Conservation (phyloP, 1,284 basidiomycete genomes). For the Tilletiopsis washingtonensis region DNA sequence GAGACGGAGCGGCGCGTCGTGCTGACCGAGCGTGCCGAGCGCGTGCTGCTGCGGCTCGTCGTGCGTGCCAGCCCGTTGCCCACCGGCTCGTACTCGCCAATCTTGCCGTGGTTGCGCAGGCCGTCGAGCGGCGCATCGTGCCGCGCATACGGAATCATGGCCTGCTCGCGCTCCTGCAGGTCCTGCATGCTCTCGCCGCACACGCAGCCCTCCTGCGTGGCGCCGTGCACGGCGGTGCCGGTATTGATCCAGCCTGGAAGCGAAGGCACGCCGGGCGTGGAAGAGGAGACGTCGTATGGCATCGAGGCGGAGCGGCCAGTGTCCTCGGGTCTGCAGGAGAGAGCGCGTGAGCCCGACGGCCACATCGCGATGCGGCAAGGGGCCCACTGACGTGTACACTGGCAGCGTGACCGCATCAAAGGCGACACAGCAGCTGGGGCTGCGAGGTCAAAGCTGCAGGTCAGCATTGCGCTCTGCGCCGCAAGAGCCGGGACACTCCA, state of each 20-base stretch:
- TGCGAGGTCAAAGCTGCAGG: too few species aligned
- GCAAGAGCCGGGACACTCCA: too few species aligned
- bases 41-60: constrained; percentile 2
- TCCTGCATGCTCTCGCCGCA: constrained; percentile 44
- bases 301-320: constrained; percentile 16
- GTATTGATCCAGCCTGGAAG: constrained; percentile 12
- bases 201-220: constrained; percentile 42
- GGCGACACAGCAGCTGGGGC: constrained; percentile 46
- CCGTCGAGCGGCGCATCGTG: constrained; percentile 23
- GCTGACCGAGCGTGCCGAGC: neutral
- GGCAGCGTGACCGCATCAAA: constrained; percentile 44
- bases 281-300: constrained; percentile 24
- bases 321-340: constrained; percentile 16
- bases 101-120: constrained; percentile 33
- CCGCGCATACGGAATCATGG: constrained; percentile 33
- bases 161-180: constrained; percentile 30
- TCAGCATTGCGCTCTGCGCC: too few species aligned
- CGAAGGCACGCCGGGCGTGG: neutral
- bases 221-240: constrained; percentile 22
- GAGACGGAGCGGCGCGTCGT: neutral
- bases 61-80: neutral
- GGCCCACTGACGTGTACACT: too few species aligned
- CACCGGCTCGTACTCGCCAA: constrained; percentile 21
- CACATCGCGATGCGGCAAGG: too few species aligned
- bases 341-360: too few species aligned